Base-by-base conservation (phyloP, 306 rosid species). In the peach (Prunus persica) region DNA sequence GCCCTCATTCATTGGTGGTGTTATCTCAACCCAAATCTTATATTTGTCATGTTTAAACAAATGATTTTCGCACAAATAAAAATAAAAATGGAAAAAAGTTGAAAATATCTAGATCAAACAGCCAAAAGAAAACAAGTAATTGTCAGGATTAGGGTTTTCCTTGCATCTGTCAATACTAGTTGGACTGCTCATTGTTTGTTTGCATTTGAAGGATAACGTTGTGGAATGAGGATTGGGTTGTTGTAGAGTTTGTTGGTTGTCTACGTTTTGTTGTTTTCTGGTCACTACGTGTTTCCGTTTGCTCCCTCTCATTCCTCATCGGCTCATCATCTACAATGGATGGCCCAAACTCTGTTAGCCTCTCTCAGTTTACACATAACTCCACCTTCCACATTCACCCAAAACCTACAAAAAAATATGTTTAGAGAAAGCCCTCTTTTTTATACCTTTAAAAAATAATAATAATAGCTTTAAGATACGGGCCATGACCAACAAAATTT, bases 221-320 rank as follows among this genome's bases (percentile, higher is more conserved):
- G 28, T 57, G 51, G 62, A 71, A 30, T 63, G 10, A 60, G 11
- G 77, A 81, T 70, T 63, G 14, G 68, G 63, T 45, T 11, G 50
- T 30, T 3, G 27, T 25, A 56, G 15, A 52, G 22, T 38, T 1
- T 38, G 43, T 38, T 38, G 43, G 43, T 38, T 38, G 8, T 38
- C 22, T 74, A 7, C 3, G 13, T 7, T 72, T 71, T 75, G 71
- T 71, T 56, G 54, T 71, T 64, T n/a, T 11, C 38, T 77, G 52
- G 20, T 51, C 30, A 14, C 15, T 80, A 82, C 88, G 86, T 83
- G 91, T 67, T 47, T 8, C 38, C 45, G 25, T 38, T 64, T 24
- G 46, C 69, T 57, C 71, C 84, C 86, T 73, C 84, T 81, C 15
- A 24, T 81, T 75, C 78, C 88, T 90, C 89, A 79, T 88, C 89